Percentiles rank a stretch among this genome's conserved stretches.
phyloP scores from a whole-genome alignment of 768 basidiomycete species.

The Symmetrospora coprosmae region DNA sequence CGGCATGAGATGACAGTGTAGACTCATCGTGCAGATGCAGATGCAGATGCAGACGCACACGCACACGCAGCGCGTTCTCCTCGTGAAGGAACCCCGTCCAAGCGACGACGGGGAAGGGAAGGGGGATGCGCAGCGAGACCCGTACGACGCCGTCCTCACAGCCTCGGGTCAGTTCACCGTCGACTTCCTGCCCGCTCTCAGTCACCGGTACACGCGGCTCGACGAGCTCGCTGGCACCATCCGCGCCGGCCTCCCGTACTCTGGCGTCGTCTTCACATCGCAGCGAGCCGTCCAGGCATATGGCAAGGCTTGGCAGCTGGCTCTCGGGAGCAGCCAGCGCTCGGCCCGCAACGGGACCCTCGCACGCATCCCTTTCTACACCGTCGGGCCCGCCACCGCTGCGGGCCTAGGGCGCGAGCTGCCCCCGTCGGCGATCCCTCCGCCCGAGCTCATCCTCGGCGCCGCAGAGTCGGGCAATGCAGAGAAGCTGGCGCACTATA shows the following conservation, averaged over 20 bases:
- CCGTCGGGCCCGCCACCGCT: slow-evolving; percentile 55
- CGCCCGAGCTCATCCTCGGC: slow-evolving; percentile 41
- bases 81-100: slow-evolving; percentile 2
- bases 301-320: slow-evolving; percentile 42
- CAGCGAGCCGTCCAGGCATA: slow-evolving; percentile 63
- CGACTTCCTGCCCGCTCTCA: slow-evolving; percentile 20
- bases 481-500: neutral
- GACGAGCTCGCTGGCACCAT: neutral
- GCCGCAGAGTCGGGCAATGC: slow-evolving; percentile 49
- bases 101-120: neutral
- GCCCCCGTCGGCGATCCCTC: neutral
- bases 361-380: slow-evolving; percentile 62
- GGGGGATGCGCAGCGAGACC: neutral
- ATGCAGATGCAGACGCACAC: too few species aligned
- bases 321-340: too few species aligned
- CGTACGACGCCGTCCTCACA: slow-evolving; percentile 5
- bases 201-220: neutral
- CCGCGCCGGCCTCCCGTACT: slow-evolving; percentile 30
- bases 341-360: too few species aligned
- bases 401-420: slow-evolving; percentile 38
- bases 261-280: slow-evolving; percentile 65
- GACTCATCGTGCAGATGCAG: too few species aligned
- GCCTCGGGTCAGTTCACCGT: neutral
- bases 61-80: too few species aligned
- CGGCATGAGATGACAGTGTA: too few species aligned